Base-by-base conservation (phyloP, 179 eudicot genomes). In the Spinacia oleracea region DNA sequence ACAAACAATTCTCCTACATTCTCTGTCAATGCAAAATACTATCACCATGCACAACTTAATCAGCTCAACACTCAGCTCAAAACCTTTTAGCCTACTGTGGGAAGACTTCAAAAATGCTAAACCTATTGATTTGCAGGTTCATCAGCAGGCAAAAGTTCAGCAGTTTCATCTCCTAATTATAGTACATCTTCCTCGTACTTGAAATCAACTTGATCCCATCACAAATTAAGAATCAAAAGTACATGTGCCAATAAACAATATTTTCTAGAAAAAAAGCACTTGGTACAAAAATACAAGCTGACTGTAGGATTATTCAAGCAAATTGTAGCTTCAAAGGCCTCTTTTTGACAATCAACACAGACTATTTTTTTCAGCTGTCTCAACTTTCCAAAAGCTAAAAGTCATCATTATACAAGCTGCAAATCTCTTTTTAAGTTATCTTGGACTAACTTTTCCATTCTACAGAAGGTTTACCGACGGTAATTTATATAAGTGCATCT, bases 351-450 rank as follows among this genome's bases (percentile, higher is more conserved):
- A 66, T 6, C 6, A 14, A 58, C 32, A 64, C 53, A 9, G 53
- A 40, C 43, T 20, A 59, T 20, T 27, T 62, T 31, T 51, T 46
- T 31, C 9, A 77, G 58, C 63, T 58, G 40, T 35, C 18, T 16
- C 29, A 27, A 43, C 21, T 29, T 56, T 53, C 56, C 21, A 67
- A 74, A 73, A 74, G 82, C 50, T 50, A 73, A 65, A 51, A 73
- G 78, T 29, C 7, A 68, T 31, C 34, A 67, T 10, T 31, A 40
- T 40, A 55, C 53, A 70, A 56, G 74, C 58, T 12, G 29, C 74
- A 38, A 21, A 67, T 15, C 11, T 65, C 60, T 76, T 32, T 72
- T 72, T 15, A 25, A 14, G 9, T 45, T 56, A 42, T 70, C 73
- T 16, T 46, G 43, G 40, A 48, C 75, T 14, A 16, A 27, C 15